These are phyloP conservation scores for Boletus subparvulus DNA, from an alignment of 768 basidiomycete species.

Conservation along the genomic window DNA sequence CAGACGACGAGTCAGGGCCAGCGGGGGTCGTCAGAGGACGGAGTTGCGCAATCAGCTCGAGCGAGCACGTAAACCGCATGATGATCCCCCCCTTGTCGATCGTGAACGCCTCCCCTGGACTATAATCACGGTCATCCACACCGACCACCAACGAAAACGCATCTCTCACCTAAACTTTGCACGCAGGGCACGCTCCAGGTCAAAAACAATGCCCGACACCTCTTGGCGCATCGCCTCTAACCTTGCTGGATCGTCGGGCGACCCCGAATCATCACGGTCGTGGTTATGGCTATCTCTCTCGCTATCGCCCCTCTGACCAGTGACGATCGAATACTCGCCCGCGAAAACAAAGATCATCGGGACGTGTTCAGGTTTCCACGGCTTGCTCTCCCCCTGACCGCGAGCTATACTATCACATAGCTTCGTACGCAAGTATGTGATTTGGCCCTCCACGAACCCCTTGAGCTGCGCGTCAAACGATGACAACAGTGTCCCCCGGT, in stretches of 20 bases:
- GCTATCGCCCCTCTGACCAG: constrained; percentile 1
- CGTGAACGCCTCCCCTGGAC: constrained; percentile 17
- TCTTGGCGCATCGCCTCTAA: constrained; percentile 21
- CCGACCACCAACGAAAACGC: background rate
- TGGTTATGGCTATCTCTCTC: background rate
- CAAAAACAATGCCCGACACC: constrained; percentile 13
- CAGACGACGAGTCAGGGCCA: background rate
- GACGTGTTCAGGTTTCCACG: background rate
- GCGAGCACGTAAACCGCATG: constrained; percentile 25
- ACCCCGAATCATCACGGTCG: background rate
- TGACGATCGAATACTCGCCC: constrained; percentile 29
- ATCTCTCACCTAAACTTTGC: constrained; percentile 21
- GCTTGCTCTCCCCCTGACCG: background rate
- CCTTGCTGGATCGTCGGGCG: background rate
- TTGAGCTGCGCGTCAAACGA: constrained; percentile 18
- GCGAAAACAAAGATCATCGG: constrained; percentile 22
- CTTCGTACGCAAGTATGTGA: constrained; percentile 23
- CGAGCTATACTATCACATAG: background rate
- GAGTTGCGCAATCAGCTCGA: constrained; percentile 21
- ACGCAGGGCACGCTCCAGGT: constrained; percentile 11
- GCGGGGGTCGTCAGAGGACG: constrained; percentile 1
- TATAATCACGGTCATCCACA: background rate
- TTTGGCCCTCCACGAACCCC: constrained; percentile 25
- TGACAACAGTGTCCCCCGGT: constrained; percentile 10
- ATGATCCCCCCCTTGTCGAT: constrained; percentile 23